Evolutionary conservation across 148 eudicot species (phyloP), one percentile per base, ranked within the genome.

Genomic region (Tetragonia tetragonoides): DNA sequence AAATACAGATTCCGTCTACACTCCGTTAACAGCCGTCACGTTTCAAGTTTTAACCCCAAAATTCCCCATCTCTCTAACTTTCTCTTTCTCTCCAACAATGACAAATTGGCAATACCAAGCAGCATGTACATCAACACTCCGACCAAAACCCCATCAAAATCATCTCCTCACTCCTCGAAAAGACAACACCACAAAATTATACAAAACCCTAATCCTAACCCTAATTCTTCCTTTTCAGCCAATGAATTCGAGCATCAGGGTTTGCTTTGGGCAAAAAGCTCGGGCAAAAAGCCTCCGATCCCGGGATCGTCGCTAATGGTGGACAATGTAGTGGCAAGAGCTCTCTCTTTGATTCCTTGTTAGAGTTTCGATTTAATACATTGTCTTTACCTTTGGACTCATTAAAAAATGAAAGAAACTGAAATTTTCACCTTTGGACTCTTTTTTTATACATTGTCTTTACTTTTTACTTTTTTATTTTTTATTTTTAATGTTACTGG

Each of bases 291-390:
- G n/a, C n/a, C n/a, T 11, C 98, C 99, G 2, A 96, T 96, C 37
- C 99, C 99, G 0, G 99, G 84, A 96, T 96, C 3, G 97, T 96
- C 4, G 99, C 99, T 0, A 46, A 93, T 34, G 99, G 99, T 0
- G 99, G 99, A 1, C 99, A 96, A 82, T 96, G 98, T 54, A 98
- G 93, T 76, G 99, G 99, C 6, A 96, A 96, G 87, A 96, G 99
- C 82, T 91, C 99, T 2, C 95, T 96, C 9, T 95, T 96, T 38
- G 99, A 96, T 81, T 98, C 99, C 10, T 88, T 96, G n/a, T 85
- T 96, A 42, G 99, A 98, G 62, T 96, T 96, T 79, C 87, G 99
- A 1, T 96, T 96, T 81, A 96, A 96, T 78, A n/a, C n/a, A n/a
- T n/a, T n/a, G n/a, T n/a, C n/a, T n/a, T n/a, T n/a, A n/a, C n/a